These are phyloP conservation scores for Neurospora sp. DNA, from an alignment of 495 filamentous ascomycete species.

Conservation along the genomic window DNA sequence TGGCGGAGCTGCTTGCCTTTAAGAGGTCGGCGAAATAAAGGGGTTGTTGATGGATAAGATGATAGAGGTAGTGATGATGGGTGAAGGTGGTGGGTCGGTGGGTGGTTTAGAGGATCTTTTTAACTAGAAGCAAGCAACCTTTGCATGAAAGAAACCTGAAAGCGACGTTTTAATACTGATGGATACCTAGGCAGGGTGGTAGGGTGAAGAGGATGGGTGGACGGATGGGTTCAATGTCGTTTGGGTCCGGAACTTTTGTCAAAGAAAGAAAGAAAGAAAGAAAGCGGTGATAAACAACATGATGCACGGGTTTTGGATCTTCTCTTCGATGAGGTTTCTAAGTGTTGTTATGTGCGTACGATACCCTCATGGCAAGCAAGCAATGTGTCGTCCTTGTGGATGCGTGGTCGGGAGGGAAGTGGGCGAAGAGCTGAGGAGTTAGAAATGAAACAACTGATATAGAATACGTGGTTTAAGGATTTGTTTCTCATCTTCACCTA, in stretches of 20 bases:
- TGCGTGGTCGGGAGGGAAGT: neutral
- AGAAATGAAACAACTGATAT: neutral
- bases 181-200: neutral
- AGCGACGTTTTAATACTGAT: neutral
- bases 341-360: neutral
- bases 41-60: neutral
- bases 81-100: neutral
- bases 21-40: conserved; percentile 44
- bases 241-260: neutral
- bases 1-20: conserved; percentile 80
- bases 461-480: neutral
- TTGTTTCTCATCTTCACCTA: neutral
- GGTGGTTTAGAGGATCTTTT: neutral
- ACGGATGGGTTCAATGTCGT: neutral
- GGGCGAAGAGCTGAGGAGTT: neutral
- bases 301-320: neutral
- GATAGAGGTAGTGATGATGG: neutral
- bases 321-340: neutral
- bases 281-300: neutral
- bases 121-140: neutral
- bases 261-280: neutral
- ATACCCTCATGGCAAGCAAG: neutral
- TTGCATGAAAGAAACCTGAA: neutral
- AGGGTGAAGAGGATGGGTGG: neutral
- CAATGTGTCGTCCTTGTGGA: neutral